Evolutionary conservation across 2,329 filamentous ascomycete genomes (phyloP), one percentile per base, ranked within the genome.

Genomic region (Huntiella omanensis): DNA sequence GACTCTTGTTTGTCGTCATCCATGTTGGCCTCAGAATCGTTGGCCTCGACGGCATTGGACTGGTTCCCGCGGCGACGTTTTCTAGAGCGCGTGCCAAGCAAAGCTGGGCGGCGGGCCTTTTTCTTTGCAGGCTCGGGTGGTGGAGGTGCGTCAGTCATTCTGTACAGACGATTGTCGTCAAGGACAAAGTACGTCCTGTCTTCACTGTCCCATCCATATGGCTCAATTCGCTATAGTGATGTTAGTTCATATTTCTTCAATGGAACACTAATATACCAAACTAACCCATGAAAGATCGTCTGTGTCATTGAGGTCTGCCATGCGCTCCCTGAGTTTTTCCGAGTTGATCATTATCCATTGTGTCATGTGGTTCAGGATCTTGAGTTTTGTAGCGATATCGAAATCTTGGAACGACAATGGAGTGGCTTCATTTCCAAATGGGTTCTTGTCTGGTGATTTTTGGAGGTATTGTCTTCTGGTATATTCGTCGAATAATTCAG

Each of bases 101-200:
- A n/a, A 13, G 16, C 34, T 16, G 40, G 8, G 12, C 22, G 33
- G 6, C 45, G 11, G 54, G 55, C 33, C 44, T 53, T 3, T 51
- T 49, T 60, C 73, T 77, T 4, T 70, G 37, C 36, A 2, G 73
- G 66, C 57, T 80, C 80, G n/a, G 69, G 62, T 5, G 75, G 71
- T 2, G 73, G 67, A 1, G 76, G 74, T 19, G 80, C 71, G 50
- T 93, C 83, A n/a, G 83, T 85, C 51, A 81, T 70, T 47, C 87
- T 82, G 59, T 98, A 98, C 37, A 98, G 68, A 51, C 91, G 75
- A 55, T 95, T 92, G 59, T 98, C 91, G 55, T 96, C 88, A 3
- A 98, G 71, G 3, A 96, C 79, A 56, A 81, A 93, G 58, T 96
- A 93, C 33, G 77, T 78, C 34, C 85, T 79, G 52, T 93, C 87